Percentiles rank a stretch among this genome's conserved stretches.
Evolutionary conservation across 192 early-diverging fungal genomes (phyloP).

Genomic region (Bifiguratus adelaidae): DNA sequence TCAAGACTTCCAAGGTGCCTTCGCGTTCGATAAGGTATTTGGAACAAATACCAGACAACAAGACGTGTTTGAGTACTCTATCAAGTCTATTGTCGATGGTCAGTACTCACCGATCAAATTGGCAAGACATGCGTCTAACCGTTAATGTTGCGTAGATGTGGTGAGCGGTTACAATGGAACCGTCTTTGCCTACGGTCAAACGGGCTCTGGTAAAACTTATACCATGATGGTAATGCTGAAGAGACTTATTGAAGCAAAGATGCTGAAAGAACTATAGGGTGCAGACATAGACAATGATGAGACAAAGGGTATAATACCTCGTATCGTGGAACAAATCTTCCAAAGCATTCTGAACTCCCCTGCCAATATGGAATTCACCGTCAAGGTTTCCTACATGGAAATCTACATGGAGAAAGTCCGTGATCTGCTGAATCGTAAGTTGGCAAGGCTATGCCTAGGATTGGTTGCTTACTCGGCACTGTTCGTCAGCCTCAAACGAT

Average conservation of each 20-base stretch:
- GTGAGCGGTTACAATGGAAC: slow-evolving; percentile 91
- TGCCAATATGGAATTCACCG: slow-evolving; percentile 92
- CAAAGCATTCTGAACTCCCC: slow-evolving; percentile 85
- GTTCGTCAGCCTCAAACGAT: slow-evolving; percentile 64
- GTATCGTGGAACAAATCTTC: slow-evolving; percentile 94
- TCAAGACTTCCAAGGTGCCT: slow-evolving; percentile 55
- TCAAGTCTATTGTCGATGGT: slow-evolving; percentile 89
- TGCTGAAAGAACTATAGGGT: slow-evolving; percentile 45
- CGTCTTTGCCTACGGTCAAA: slow-evolving; percentile 99
- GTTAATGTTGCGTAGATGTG: slow-evolving; percentile 6
- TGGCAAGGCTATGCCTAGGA: no score
- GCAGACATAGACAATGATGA: slow-evolving; percentile 87
- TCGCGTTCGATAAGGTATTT: slow-evolving; percentile 91
- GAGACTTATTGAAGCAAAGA: background rate
- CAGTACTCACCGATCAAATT: slow-evolving; percentile 8
- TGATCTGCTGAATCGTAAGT: slow-evolving; percentile 84
- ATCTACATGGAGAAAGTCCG: slow-evolving; percentile 99
- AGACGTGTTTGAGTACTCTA: slow-evolving; percentile 85
- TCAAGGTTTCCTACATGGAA: slow-evolving; percentile 99
- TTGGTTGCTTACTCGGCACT: no score
- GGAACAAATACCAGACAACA: slow-evolving; percentile 74
- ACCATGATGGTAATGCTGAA: slow-evolving; percentile 73
- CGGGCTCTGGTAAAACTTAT: slow-evolving; percentile 93
- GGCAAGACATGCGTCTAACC: background rate
- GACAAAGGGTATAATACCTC: slow-evolving; percentile 92